A percentile compares a stretch with the other conserved stretches of the same genome.
These are phyloP conservation scores for Russula sp. DNA, from an alignment of 768 basidiomycete species.

Conservation along the genomic window DNA sequence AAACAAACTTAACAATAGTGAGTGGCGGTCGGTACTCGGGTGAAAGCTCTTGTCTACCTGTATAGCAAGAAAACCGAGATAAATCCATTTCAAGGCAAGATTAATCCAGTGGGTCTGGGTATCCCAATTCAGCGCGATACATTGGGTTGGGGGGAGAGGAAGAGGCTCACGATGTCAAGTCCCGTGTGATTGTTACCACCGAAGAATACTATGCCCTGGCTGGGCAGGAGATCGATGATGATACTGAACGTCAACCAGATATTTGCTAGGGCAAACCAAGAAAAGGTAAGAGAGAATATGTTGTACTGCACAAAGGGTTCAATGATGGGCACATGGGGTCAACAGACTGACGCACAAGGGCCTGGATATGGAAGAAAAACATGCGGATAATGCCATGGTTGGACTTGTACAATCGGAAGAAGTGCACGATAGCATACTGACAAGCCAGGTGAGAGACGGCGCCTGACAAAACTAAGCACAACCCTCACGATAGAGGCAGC, in stretches of 20 bases:
- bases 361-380: slow-evolving; percentile 96
- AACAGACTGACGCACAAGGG: slow-evolving; percentile 48
- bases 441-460: slow-evolving; percentile 9
- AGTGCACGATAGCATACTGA: slow-evolving; percentile 89
- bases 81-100: slow-evolving; percentile 74
- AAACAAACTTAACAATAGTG: slow-evolving; percentile 41
- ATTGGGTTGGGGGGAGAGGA: not conserved
- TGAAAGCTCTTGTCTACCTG: slow-evolving; percentile 38
- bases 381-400: slow-evolving; percentile 85
- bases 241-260: slow-evolving; percentile 95
- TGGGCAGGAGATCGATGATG: slow-evolving; percentile 80
- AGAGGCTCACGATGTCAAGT: slow-evolving; percentile 45
- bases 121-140: not conserved
- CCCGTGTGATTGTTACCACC: slow-evolving; percentile 42
- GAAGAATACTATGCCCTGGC: slow-evolving; percentile 49
- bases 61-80: slow-evolving; percentile 75
- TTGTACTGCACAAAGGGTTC: slow-evolving; percentile 55
- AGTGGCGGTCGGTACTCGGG: not conserved
- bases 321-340: not conserved
- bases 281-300: slow-evolving; percentile 75
- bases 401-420: slow-evolving; percentile 81
- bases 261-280: slow-evolving; percentile 91
- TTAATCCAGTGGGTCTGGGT: slow-evolving; percentile 86
- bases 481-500: slow-evolving; percentile 80
- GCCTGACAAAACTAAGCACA: not conserved